Percentiles rank a stretch among this genome's conserved stretches.
These are phyloP conservation scores for Chenopodium formosanum DNA, from an alignment of 148 eudicot species.

Conservation along the genomic window DNA sequence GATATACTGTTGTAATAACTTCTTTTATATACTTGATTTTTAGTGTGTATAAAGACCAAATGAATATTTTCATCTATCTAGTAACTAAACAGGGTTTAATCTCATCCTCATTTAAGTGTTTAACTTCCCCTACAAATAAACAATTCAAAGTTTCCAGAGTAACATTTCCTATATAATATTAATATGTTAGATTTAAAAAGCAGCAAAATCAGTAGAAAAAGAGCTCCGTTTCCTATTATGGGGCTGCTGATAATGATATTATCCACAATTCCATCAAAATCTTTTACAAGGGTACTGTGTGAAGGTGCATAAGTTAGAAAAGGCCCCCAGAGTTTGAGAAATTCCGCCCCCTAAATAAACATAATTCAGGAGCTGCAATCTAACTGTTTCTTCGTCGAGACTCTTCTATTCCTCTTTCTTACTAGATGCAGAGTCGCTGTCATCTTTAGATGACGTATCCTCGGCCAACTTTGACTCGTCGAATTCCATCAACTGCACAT, in stretches of 20 bases:
- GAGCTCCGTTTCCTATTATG: conserved; percentile 1
- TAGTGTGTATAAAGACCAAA: too few species aligned
- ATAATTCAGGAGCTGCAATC: conserved; percentile 20
- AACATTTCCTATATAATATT: too few species aligned
- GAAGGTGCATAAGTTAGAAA: conserved; percentile 23
- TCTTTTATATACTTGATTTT: too few species aligned
- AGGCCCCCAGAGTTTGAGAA: conserved; percentile 17
- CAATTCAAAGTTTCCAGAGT: background rate
- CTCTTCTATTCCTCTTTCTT: conserved; percentile 64
- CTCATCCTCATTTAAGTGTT: too few species aligned
- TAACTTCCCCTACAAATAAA: background rate
- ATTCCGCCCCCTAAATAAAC: conserved; percentile 7
- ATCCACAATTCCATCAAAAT: conserved; percentile 30
- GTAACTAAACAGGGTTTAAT: too few species aligned
- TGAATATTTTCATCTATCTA: too few species aligned
- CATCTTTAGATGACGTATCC: conserved; percentile 34
- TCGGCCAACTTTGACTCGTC: conserved; percentile 65
- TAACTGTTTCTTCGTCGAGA: background rate
- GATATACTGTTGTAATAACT: too few species aligned
- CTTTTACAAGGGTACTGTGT: conserved; percentile 29
- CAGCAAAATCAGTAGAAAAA: background rate
- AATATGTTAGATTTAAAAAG: background rate
- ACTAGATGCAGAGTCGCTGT: conserved; percentile 27
- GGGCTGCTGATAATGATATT: conserved; percentile 19
- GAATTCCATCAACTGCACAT: conserved; percentile 77